A percentile compares a stretch with the other conserved stretches of the same genome.
Conservation (phyloP, 805 yeast species). For the Barnettozyma siamensis region DNA sequence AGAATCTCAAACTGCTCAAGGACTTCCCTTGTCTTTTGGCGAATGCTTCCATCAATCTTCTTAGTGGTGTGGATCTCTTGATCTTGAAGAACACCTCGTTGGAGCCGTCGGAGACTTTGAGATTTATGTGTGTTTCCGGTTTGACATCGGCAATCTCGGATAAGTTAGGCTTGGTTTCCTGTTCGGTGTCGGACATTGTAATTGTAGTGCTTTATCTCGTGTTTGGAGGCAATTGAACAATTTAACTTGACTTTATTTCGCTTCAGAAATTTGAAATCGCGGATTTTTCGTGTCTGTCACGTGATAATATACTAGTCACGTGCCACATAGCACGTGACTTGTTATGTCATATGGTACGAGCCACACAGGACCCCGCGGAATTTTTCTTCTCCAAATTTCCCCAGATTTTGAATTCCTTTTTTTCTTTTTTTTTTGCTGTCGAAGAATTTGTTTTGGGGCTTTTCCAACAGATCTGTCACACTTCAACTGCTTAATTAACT, state of each 20-base stretch:
- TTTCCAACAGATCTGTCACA: no score
- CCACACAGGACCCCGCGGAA: neutral
- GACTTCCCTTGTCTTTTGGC: conserved; percentile 97
- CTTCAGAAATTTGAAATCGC: neutral
- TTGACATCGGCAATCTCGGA: conserved; percentile 43
- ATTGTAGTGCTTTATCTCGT: neutral
- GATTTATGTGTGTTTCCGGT: conserved; percentile 74
- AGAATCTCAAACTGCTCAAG: conserved; percentile 73
- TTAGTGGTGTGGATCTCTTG: conserved; percentile 85
- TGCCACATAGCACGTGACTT: no score
- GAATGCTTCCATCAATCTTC: conserved; percentile 94
- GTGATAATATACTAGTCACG: no score
- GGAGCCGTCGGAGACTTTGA: conserved; percentile 90
- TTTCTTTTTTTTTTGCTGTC: neutral
- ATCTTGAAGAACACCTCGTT: conserved; percentile 95
- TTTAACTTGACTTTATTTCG: neutral
- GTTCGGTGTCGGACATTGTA: conserved; percentile 25
- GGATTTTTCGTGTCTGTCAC: neutral
- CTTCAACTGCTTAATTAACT: neutral
- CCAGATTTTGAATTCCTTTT: conserved; percentile 4
- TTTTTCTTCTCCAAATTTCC: conserved; percentile 2
- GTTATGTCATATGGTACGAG: no score
- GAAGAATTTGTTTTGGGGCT: neutral
- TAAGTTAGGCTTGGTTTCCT: conserved; percentile 29
- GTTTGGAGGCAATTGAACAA: neutral